These are phyloP conservation scores for Claviceps sp. DNA, from an alignment of 2,329 filamentous ascomycete species.

Conservation along the genomic window DNA sequence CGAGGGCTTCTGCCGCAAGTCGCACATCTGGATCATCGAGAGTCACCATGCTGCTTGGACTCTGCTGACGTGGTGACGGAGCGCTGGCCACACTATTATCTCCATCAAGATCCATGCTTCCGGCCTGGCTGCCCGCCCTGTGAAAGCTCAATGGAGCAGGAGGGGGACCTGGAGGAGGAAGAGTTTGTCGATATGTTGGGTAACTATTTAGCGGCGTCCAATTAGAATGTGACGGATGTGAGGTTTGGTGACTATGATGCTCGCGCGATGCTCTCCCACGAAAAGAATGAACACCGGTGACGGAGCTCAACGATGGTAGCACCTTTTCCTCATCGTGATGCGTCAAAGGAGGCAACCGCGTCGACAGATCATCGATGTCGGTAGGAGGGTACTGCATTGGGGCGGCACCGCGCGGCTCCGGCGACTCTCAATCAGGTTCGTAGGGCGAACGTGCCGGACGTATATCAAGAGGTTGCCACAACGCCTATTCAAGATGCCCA, in stretches of 20 bases:
- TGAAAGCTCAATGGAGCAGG: slow-evolving; percentile 14
- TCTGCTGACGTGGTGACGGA: slow-evolving; percentile 30
- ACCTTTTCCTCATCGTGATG: slow-evolving; percentile 16
- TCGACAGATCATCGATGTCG: slow-evolving; percentile 15
- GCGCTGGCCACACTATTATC: slow-evolving; percentile 25
- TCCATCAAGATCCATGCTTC: slow-evolving; percentile 33
- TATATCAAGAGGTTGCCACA: too few species aligned
- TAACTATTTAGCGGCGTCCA: slow-evolving; percentile 37
- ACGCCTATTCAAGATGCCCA: too few species aligned
- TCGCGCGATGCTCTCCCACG: slow-evolving; percentile 11
- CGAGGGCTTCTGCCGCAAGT: slow-evolving; percentile 61
- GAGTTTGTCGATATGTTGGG: slow-evolving; percentile 26
- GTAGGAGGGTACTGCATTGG: slow-evolving; percentile 13
- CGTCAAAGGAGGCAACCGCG: slow-evolving; percentile 13
- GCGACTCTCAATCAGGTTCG: not conserved
- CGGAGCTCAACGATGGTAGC: slow-evolving; percentile 23
- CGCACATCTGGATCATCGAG: slow-evolving; percentile 55
- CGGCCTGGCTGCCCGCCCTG: slow-evolving; percentile 28
- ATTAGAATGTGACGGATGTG: slow-evolving; percentile 19
- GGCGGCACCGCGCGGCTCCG: slow-evolving; percentile 4
- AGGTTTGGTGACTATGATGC: slow-evolving; percentile 8
- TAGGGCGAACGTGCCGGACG: not conserved
- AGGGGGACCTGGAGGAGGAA: slow-evolving; percentile 8
- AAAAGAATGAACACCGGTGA: slow-evolving; percentile 17
- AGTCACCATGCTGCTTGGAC: slow-evolving; percentile 34